A percentile compares a stretch with the other conserved stretches of the same genome.
Conservation (phyloP, 768 basidiomycete genomes). For the Mycena olivaceomarginata region DNA sequence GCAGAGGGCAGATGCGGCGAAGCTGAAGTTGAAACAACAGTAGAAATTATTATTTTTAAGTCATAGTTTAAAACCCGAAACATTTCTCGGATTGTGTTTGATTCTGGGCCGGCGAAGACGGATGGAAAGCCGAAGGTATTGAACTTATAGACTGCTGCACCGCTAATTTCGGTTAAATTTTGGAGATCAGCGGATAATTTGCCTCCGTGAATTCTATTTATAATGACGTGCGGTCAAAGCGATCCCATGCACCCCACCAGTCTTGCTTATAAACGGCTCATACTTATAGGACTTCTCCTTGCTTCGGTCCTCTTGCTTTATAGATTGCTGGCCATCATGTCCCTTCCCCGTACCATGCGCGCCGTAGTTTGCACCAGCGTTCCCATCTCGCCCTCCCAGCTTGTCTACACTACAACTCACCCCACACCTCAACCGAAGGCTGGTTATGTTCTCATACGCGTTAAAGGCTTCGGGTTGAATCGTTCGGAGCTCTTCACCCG, state of each 20-base stretch:
- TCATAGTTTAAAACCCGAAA: too few relatives aligned
- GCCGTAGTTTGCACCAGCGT: slow-evolving; percentile 49
- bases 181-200: slow-evolving; percentile 3
- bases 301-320: neutral
- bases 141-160: too few relatives aligned
- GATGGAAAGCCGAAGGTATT: too few relatives aligned
- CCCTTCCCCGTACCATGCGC: slow-evolving; percentile 45
- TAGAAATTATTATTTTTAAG: neutral
- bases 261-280: neutral
- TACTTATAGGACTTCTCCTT: neutral
- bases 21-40: neutral
- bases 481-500: slow-evolving; percentile 50
- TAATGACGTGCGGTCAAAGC: neutral
- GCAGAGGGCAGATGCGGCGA: neutral
- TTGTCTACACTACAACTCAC: slow-evolving; percentile 45
- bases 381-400: slow-evolving; percentile 45
- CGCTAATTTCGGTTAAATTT: slow-evolving; percentile 8
- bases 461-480: slow-evolving; percentile 46
- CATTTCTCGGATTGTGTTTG: too few relatives aligned
- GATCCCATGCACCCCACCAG: neutral
- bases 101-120: too few relatives aligned
- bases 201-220: slow-evolving; percentile 9
- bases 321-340: slow-evolving; percentile 20
- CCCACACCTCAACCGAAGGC: slow-evolving; percentile 46
- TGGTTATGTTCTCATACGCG: slow-evolving; percentile 49